phyloP scores from a whole-genome alignment of 352 stramenopile genomes.

The Globisporangium acanthophoron region DNA sequence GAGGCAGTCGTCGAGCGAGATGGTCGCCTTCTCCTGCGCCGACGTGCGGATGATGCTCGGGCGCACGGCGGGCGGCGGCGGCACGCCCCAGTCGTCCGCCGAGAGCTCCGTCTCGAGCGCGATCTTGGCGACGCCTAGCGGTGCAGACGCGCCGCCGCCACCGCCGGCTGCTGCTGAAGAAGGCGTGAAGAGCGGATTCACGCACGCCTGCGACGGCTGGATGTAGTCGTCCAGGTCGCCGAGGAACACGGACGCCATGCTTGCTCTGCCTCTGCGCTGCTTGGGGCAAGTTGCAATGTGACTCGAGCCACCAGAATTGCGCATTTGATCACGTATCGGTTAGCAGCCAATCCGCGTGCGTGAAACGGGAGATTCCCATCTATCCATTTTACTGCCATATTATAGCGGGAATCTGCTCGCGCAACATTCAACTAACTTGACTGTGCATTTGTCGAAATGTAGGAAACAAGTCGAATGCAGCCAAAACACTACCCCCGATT shows the following conservation, averaged over 20 bases:
- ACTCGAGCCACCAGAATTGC: no score
- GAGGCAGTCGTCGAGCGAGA: slow-evolving; percentile 96
- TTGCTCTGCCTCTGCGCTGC: no score
- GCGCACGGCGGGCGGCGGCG: slow-evolving; percentile 24
- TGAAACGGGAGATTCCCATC: no score
- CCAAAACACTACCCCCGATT: no score
- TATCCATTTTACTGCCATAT: no score
- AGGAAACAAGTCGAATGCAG: no score
- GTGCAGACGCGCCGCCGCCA: slow-evolving; percentile 1
- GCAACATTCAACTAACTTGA: no score
- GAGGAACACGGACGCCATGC: slow-evolving; percentile 87
- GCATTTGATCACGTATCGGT: no score
- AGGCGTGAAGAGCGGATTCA: slow-evolving; percentile 91
- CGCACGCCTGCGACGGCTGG: slow-evolving; percentile 89
- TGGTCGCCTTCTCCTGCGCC: slow-evolving; percentile 82
- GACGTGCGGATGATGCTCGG: slow-evolving; percentile 79
- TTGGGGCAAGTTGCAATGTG: no score
- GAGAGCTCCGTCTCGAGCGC: slow-evolving; percentile 73
- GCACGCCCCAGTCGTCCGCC: slow-evolving; percentile 42
- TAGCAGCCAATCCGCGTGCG: no score
- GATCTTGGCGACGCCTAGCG: slow-evolving; percentile 55
- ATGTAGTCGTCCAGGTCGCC: slow-evolving; percentile 94
- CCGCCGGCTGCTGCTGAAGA: neutral
- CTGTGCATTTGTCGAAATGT: no score
- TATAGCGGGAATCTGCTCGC: no score